These are phyloP conservation scores for Cutaneotrichosporon sp. DNA, from an alignment of 1,284 basidiomycete genomes.

Conservation along the genomic window DNA sequence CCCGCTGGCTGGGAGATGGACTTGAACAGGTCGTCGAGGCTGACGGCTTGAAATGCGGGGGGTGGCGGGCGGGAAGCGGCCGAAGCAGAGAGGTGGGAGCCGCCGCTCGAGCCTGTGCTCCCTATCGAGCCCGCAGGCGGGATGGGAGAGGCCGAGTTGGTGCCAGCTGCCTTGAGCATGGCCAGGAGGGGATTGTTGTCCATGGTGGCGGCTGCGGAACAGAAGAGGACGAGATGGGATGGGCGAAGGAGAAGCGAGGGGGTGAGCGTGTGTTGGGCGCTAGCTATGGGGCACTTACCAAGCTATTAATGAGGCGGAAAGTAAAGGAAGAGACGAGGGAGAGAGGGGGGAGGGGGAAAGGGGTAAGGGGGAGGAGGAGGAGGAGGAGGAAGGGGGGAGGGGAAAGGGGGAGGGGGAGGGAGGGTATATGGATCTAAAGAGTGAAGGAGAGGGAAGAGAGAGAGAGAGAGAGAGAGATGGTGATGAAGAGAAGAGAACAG, in stretches of 20 bases:
- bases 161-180: slow-evolving; percentile 39
- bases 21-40: slow-evolving; percentile 44
- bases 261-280: not conserved
- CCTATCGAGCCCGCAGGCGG: slow-evolving; percentile 9
- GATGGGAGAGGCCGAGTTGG: slow-evolving; percentile 4
- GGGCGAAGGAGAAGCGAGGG: not conserved
- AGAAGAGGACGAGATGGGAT: no score
- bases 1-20: slow-evolving; percentile 24
- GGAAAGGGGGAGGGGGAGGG: slow-evolving; percentile 9
- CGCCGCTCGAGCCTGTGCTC: slow-evolving; percentile 3
- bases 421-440: slow-evolving; percentile 6
- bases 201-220: slow-evolving; percentile 23
- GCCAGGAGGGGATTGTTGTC: slow-evolving; percentile 41
- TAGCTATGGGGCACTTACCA: not conserved
- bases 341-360: not conserved
- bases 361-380: not conserved
- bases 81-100: slow-evolving; percentile 11
- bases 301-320: not conserved
- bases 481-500: not conserved
- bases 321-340: not conserved
- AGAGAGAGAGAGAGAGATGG: slow-evolving; percentile 5
- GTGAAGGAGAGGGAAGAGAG: not conserved
- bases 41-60: slow-evolving; percentile 34
- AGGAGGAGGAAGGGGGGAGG: not conserved
- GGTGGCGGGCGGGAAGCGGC: slow-evolving; percentile 32